phyloP scores from a whole-genome alignment of 257 asterid genomes.

The Jaltomata sinuosa region DNA sequence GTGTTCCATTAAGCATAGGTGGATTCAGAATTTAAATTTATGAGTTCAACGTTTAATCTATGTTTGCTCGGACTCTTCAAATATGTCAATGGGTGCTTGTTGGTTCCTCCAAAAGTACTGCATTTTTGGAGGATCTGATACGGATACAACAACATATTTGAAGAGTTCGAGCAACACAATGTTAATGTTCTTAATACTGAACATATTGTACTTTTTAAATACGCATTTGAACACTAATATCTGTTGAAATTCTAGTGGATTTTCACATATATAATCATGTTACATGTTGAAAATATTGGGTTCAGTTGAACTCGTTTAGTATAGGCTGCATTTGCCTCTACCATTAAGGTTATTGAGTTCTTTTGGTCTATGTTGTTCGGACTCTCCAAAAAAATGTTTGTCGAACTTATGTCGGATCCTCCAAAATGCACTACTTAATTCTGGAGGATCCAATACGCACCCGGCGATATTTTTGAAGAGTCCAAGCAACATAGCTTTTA shows the following conservation, averaged over 20 bases:
- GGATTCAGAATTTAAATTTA: neutral
- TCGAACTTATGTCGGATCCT: neutral
- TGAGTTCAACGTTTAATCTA: neutral
- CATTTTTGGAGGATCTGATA: neutral
- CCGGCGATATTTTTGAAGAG: neutral
- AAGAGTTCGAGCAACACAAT: neutral
- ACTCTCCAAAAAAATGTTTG: neutral
- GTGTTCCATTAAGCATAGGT: neutral
- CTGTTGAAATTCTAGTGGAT: neutral
- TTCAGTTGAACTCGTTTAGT: neutral
- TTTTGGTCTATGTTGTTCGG: neutral
- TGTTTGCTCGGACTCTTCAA: neutral
- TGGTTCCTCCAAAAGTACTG: neutral
- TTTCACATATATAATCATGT: neutral
- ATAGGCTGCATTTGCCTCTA: neutral
- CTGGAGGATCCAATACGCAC: neutral
- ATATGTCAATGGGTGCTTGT: neutral
- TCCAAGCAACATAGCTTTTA: neutral
- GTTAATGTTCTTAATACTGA: neutral
- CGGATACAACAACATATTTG: neutral
- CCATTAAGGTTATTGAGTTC: neutral
- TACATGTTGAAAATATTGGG: neutral
- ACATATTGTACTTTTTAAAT: neutral
- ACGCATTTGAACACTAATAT: neutral
- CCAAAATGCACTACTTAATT: neutral